phyloP scores from a whole-genome alignment of 2,329 filamentous ascomycete genomes.

The Talaromyces amestolkiae region DNA sequence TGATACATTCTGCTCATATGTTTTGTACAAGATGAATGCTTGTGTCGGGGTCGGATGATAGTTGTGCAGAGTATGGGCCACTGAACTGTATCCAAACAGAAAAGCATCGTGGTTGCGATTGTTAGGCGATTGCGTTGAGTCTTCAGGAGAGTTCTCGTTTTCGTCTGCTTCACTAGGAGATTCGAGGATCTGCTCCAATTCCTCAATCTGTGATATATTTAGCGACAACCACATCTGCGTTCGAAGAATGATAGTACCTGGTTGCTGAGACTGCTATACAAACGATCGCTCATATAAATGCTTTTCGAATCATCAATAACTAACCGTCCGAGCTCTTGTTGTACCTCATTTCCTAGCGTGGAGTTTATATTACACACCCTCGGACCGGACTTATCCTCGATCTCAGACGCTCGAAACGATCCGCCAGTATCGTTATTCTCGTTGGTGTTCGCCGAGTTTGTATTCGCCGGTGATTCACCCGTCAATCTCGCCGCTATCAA shows the following conservation, averaged over 20 bases:
- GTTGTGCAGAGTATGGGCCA: slow-evolving; percentile 54
- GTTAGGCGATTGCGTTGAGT: slow-evolving; percentile 31
- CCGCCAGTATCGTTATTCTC: slow-evolving; percentile 2
- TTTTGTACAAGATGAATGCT: slow-evolving; percentile 55
- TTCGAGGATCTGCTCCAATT: slow-evolving; percentile 61
- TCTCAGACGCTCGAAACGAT: background rate
- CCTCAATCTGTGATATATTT: slow-evolving; percentile 50
- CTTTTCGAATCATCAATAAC: slow-evolving; percentile 60
- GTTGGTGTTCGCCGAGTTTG: background rate
- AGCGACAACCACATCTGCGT: background rate
- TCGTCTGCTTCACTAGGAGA: slow-evolving; percentile 55
- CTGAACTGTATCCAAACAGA: slow-evolving; percentile 59
- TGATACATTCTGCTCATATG: slow-evolving; percentile 61
- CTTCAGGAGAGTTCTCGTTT: slow-evolving; percentile 48
- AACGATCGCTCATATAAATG: slow-evolving; percentile 61
- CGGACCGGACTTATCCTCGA: background rate
- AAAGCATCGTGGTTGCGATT: slow-evolving; percentile 59
- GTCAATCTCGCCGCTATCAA: slow-evolving; percentile 8
- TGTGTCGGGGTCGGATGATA: slow-evolving; percentile 56
- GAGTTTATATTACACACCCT: background rate
- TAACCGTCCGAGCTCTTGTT: slow-evolving; percentile 53
- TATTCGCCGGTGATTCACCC: slow-evolving; percentile 9
- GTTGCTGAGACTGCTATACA: slow-evolving; percentile 61
- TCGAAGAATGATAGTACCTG: slow-evolving; percentile 45
- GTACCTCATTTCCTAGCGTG: background rate